phyloP scores from a whole-genome alignment of 768 basidiomycete species.

The Exidia glandulosa region DNA sequence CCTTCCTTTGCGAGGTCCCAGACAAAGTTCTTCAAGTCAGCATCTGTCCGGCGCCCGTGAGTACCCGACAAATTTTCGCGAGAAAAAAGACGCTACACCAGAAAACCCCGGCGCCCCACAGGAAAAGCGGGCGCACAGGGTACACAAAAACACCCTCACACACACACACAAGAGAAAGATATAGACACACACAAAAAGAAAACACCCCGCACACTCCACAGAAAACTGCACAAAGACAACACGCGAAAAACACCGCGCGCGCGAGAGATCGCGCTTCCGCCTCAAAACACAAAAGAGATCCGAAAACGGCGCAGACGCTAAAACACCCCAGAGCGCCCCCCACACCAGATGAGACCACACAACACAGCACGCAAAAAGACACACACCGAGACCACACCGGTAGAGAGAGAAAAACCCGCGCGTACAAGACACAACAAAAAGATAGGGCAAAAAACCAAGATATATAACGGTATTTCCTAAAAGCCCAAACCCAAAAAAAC shows the following conservation, averaged over 20 bases:
- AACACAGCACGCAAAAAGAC: slow-evolving; percentile 1
- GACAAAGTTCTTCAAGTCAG: slow-evolving; percentile 70
- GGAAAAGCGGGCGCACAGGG: slow-evolving; percentile 89
- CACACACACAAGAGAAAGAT: neutral
- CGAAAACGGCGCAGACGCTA: slow-evolving; percentile 74
- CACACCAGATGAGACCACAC: slow-evolving; percentile 14
- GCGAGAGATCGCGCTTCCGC: slow-evolving; percentile 70
- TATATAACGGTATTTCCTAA: no score
- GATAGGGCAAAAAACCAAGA: no score
- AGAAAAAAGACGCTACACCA: slow-evolving; percentile 30
- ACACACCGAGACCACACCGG: slow-evolving; percentile 62
- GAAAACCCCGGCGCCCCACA: slow-evolving; percentile 79
- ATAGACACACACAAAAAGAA: no score
- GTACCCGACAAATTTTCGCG: neutral
- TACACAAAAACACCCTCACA: slow-evolving; percentile 77
- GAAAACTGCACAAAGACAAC: slow-evolving; percentile 63
- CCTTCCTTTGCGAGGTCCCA: slow-evolving; percentile 89
- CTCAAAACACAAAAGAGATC: slow-evolving; percentile 93
- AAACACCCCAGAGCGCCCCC: slow-evolving; percentile 71
- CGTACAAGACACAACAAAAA: slow-evolving; percentile 60
- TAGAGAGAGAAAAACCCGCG: slow-evolving; percentile 89
- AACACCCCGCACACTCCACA: slow-evolving; percentile 41
- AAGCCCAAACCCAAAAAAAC: slow-evolving; percentile 85
- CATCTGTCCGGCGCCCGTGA: slow-evolving; percentile 28
- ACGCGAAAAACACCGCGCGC: slow-evolving; percentile 69